A percentile compares a stretch with the other conserved stretches of the same genome.
These are phyloP conservation scores for Fusarium euwallaceae DNA, from an alignment of 2,329 filamentous ascomycete species.

Conservation along the genomic window DNA sequence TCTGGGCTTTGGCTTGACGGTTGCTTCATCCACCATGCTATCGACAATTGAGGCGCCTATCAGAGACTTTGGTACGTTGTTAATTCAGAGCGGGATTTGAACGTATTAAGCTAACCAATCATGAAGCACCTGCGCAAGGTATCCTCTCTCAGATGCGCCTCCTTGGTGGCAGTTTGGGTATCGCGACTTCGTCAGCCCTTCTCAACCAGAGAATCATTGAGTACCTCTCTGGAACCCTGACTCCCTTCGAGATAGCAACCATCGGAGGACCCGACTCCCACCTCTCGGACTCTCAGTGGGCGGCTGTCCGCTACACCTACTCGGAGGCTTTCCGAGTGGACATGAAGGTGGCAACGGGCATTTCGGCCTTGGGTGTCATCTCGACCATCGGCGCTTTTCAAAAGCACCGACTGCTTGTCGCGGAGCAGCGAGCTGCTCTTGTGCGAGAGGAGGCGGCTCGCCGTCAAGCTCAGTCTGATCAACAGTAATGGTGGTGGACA, in stretches of 20 bases:
- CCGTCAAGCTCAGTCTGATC: slow-evolving; percentile 18
- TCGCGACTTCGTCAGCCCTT: slow-evolving; percentile 65
- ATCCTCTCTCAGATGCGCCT: slow-evolving; percentile 65
- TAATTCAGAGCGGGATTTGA: neutral
- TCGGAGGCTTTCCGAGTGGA: slow-evolving; percentile 59
- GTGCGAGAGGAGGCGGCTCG: slow-evolving; percentile 35
- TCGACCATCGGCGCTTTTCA: slow-evolving; percentile 57
- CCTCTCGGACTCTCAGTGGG: slow-evolving; percentile 48
- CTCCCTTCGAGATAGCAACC: slow-evolving; percentile 46
- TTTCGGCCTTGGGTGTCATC: slow-evolving; percentile 58
- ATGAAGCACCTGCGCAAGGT: slow-evolving; percentile 64
- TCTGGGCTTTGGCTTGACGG: slow-evolving; percentile 64
- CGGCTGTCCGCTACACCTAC: slow-evolving; percentile 55
- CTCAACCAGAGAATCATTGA: slow-evolving; percentile 51
- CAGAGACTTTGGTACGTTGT: slow-evolving; percentile 58
- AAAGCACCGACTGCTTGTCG: slow-evolving; percentile 35
- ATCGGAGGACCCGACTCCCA: slow-evolving; percentile 38
- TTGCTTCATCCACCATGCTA: slow-evolving; percentile 62
- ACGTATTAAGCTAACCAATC: slow-evolving; percentile 11
- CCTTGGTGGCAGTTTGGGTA: slow-evolving; percentile 67
- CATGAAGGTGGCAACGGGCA: slow-evolving; percentile 60
- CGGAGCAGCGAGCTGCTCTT: slow-evolving; percentile 37
- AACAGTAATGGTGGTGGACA: neutral
- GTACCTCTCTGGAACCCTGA: slow-evolving; percentile 47
- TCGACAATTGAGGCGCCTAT: slow-evolving; percentile 57